Conservation (phyloP, 257 asterid species). For the Fraxinus cuspidata region DNA sequence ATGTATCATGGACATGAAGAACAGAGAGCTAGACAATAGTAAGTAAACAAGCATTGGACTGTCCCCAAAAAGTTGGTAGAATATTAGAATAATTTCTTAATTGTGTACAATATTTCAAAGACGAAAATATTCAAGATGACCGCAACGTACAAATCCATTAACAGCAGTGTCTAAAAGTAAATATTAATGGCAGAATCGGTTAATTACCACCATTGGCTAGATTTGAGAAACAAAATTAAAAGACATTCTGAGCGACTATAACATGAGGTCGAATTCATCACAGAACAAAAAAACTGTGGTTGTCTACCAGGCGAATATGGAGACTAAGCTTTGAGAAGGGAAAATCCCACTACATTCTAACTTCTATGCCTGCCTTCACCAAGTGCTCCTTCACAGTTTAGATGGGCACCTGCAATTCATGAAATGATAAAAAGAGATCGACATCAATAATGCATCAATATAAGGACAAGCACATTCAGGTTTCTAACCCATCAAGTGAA, state of each 20-base stretch:
- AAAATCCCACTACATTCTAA: slow-evolving; percentile 35
- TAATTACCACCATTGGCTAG: too few relatives aligned
- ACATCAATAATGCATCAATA: neutral
- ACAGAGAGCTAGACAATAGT: too few relatives aligned
- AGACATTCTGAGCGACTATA: too few relatives aligned
- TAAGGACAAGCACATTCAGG: neutral
- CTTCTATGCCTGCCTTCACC: slow-evolving; percentile 55
- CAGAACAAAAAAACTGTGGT: neutral
- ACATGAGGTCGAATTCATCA: neutral
- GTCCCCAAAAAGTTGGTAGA: too few relatives aligned
- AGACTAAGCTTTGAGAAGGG: neutral
- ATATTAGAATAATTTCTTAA: too few relatives aligned
- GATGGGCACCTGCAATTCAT: slow-evolving; percentile 57
- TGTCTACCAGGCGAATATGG: neutral
- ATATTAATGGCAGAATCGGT: neutral
- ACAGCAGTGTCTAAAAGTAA: neutral
- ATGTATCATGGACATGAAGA: too few relatives aligned
- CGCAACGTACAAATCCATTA: too few relatives aligned
- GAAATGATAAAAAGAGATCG: neutral
- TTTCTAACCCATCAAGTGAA: neutral
- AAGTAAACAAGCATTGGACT: too few relatives aligned
- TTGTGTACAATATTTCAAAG: neutral
- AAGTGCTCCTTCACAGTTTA: slow-evolving; percentile 64
- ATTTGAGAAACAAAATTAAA: too few relatives aligned
- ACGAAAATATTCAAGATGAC: neutral